Percentiles rank a stretch among this genome's conserved stretches.
phyloP scores from a whole-genome alignment of 179 eudicot species.

The Amaranthus tricolor region DNA sequence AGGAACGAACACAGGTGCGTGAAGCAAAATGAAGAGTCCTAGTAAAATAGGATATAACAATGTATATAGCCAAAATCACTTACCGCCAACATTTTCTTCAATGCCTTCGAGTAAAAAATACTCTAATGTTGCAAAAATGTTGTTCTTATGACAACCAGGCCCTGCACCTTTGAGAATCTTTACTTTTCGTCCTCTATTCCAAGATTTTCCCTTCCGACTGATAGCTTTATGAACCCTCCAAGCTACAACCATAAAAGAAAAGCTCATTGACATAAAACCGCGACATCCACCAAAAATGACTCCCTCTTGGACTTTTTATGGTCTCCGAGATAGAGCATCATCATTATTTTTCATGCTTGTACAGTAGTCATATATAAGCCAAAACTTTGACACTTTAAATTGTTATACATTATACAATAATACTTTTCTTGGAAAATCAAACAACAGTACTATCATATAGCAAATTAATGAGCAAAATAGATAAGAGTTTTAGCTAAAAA shows the following conservation, averaged over 20 bases:
- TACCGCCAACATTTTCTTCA: conserved; percentile 70
- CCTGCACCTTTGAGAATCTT: conserved; percentile 76
- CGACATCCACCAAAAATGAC: background rate
- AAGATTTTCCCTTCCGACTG: conserved; percentile 46
- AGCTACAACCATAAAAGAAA: conserved; percentile 34
- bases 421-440: too few relatives aligned
- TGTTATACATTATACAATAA: background rate
- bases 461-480: too few relatives aligned
- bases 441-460: too few relatives aligned
- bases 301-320: background rate
- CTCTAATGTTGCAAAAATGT: conserved; percentile 60
- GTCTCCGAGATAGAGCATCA: background rate
- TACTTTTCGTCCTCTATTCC: conserved; percentile 63
- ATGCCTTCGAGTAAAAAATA: conserved; percentile 66
- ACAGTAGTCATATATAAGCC: background rate
- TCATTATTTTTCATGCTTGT: background rate
- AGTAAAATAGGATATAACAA: background rate
- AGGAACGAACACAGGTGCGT: too few relatives aligned
- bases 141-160: conserved; percentile 45
- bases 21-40: background rate
- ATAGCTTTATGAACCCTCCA: conserved; percentile 58
- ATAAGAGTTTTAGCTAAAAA: too few relatives aligned
- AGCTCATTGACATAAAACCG: background rate
- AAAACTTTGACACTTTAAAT: background rate
- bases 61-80: conserved; percentile 22